phyloP scores from a whole-genome alignment of 1,284 basidiomycete genomes.

The Puccinia triticina region DNA sequence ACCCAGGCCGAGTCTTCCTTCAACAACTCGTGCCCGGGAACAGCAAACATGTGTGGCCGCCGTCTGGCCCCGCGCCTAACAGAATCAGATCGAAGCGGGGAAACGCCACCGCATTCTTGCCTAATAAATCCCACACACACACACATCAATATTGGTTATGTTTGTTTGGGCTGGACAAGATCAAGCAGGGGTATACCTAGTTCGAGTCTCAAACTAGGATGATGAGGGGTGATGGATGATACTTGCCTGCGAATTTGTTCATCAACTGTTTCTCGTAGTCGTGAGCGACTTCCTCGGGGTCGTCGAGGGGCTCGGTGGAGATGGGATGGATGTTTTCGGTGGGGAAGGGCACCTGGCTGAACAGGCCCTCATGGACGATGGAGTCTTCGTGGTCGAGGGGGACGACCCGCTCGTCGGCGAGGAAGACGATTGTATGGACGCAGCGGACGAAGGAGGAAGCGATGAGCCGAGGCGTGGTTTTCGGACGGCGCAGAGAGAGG shows the following conservation, averaged over 20 bases:
- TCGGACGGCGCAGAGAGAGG: background rate
- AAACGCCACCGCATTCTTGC: constrained; percentile 85
- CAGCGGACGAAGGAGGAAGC: background rate
- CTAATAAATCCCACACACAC: constrained; percentile 64
- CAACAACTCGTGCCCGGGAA: constrained; percentile 90
- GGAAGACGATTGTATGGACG: constrained; percentile 82
- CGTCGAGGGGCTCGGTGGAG: constrained; percentile 69
- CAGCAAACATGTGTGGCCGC: constrained; percentile 93
- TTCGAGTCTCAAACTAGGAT: background rate
- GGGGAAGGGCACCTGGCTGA: constrained; percentile 81
- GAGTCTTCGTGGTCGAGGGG: constrained; percentile 89
- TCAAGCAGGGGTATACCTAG: constrained; percentile 9
- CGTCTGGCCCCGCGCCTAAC: constrained; percentile 89
- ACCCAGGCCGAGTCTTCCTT: constrained; percentile 88
- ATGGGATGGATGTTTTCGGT: constrained; percentile 79
- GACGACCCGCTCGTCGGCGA: constrained; percentile 94
- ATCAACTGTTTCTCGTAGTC: constrained; percentile 65
- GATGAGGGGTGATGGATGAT: background rate
- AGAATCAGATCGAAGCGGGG: constrained; percentile 93
- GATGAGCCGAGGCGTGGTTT: background rate
- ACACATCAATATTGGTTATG: too few species aligned
- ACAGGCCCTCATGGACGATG: constrained; percentile 76
- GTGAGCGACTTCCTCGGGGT: constrained; percentile 63
- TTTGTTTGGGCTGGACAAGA: too few species aligned
- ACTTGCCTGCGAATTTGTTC: constrained; percentile 59